Percentiles rank a stretch among this genome's conserved stretches.
These are phyloP conservation scores for Spencermartinsiella europaea DNA, from an alignment of 805 yeast species.

Conservation along the genomic window DNA sequence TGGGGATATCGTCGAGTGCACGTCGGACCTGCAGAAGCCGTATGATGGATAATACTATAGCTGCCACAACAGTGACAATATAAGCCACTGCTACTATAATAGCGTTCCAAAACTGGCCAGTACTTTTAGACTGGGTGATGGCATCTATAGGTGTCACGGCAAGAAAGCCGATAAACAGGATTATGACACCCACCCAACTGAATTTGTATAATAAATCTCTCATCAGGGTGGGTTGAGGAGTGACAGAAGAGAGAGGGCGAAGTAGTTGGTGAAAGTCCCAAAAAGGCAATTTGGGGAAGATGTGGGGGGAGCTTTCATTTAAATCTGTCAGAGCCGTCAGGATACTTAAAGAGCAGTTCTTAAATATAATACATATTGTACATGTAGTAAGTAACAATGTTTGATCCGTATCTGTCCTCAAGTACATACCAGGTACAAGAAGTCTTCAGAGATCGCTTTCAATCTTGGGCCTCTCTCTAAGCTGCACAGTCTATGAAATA, in stretches of 20 bases:
- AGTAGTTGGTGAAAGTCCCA: background rate
- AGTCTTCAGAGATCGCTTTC: conserved; percentile 22
- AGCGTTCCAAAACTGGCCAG: conserved; percentile 68
- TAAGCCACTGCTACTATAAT: conserved; percentile 73
- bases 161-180: conserved; percentile 47
- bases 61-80: conserved; percentile 50
- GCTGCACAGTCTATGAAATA: too few relatives aligned
- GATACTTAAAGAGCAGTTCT: too few relatives aligned
- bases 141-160: conserved; percentile 78
- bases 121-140: conserved; percentile 54
- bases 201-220: conserved; percentile 22
- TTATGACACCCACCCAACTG: conserved; percentile 27
- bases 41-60: conserved; percentile 48
- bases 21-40: conserved; percentile 56
- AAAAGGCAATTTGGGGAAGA: background rate
- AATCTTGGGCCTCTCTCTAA: conserved; percentile 12
- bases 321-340: too few relatives aligned
- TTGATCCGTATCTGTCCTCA: conserved; percentile 26
- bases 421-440: conserved; percentile 8
- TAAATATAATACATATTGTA: background rate
- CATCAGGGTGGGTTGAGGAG: background rate
- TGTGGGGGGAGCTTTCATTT: background rate
- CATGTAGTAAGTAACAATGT: too few relatives aligned
- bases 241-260: background rate
- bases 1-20: conserved; percentile 70